These are phyloP conservation scores for Phyllosticta paracitricarpa DNA, from an alignment of 2,329 filamentous ascomycete genomes.

Conservation along the genomic window DNA sequence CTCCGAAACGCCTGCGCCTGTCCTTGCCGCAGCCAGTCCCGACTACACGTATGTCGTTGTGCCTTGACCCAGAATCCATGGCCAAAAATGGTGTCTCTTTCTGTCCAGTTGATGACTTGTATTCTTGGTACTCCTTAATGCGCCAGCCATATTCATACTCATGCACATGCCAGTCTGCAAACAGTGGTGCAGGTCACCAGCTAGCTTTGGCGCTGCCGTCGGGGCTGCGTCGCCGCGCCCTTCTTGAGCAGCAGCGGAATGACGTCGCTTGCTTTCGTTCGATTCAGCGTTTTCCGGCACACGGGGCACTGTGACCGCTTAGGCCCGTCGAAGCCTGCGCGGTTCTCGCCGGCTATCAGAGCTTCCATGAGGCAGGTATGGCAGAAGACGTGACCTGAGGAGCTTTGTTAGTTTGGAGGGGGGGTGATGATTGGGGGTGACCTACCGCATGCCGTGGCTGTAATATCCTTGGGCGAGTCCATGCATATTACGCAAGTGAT, in stretches of 20 bases:
- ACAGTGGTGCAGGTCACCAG: not conserved
- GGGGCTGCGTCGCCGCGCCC: constrained; percentile 3
- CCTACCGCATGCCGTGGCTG: constrained; percentile 50
- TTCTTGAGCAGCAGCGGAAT: constrained; percentile 17
- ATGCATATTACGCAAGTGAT: constrained; percentile 55
- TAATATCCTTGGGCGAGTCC: constrained; percentile 50
- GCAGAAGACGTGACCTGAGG: constrained; percentile 52
- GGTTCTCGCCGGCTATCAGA: constrained; percentile 46
- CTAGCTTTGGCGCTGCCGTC: not conserved
- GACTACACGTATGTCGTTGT: too few species aligned
- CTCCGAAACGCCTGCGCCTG: too few species aligned
- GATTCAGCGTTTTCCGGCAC: constrained; percentile 35
- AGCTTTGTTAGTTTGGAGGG: not conserved
- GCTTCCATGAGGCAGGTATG: constrained; percentile 53
- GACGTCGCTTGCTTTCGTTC: constrained; percentile 30
- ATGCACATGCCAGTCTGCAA: not conserved
- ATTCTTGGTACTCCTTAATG: not conserved
- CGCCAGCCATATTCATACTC: not conserved
- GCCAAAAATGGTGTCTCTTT: not conserved
- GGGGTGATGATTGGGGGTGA: constrained; percentile 8
- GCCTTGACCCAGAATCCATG: too few species aligned
- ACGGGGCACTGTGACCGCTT: constrained; percentile 38
- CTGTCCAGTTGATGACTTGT: not conserved
- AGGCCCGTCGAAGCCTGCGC: constrained; percentile 32
- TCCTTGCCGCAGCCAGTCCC: too few species aligned